These are phyloP conservation scores for Pythium aristosporum DNA, from an alignment of 352 stramenopile genomes.

Conservation along the genomic window DNA sequence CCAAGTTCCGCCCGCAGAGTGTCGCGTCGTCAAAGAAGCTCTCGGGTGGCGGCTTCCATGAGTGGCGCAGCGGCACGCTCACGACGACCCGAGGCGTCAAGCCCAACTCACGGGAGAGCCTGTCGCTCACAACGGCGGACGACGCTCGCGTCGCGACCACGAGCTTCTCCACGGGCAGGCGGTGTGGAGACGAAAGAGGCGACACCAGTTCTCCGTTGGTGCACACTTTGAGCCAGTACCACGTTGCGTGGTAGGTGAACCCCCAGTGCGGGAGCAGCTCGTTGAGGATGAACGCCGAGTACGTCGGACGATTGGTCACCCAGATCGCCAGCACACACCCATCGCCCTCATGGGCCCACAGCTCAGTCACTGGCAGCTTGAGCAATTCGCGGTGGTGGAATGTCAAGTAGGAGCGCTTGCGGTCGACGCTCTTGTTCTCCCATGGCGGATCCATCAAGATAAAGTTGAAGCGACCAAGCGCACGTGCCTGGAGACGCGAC, in stretches of 20 bases:
- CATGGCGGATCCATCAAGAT: slow-evolving; percentile 77
- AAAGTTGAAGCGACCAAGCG: slow-evolving; percentile 29
- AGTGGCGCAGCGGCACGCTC: slow-evolving; percentile 71
- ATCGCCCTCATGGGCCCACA: slow-evolving; percentile 35
- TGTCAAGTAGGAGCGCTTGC: slow-evolving; percentile 52
- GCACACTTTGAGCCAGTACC: slow-evolving; percentile 78
- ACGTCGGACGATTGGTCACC: slow-evolving; percentile 70
- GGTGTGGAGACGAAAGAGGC: slow-evolving; percentile 57
- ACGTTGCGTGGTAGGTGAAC: slow-evolving; percentile 56
- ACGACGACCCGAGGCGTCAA: slow-evolving; percentile 39
- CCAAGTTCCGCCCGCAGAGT: slow-evolving; percentile 28
- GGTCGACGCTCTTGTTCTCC: slow-evolving; percentile 75
- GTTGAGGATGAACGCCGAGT: slow-evolving; percentile 57
- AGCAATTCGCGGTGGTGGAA: slow-evolving; percentile 63
- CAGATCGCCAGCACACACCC: slow-evolving; percentile 66
- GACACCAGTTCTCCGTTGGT: slow-evolving; percentile 55
- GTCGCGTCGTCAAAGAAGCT: slow-evolving; percentile 40
- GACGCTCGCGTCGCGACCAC: slow-evolving; percentile 51
- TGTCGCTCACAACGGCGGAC: slow-evolving; percentile 7
- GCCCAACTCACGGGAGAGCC: slow-evolving; percentile 36
- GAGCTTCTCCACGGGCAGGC: slow-evolving; percentile 65
- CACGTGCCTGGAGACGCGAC: slow-evolving; percentile 28
- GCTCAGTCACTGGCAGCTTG: slow-evolving; percentile 37
- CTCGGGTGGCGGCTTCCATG: slow-evolving; percentile 73
- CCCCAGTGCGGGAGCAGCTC: slow-evolving; percentile 56